Evolutionary conservation across 1,284 basidiomycete genomes (phyloP), one percentile per base, ranked within the genome.

Genomic region (Pseudozyma hubeiensis): DNA sequence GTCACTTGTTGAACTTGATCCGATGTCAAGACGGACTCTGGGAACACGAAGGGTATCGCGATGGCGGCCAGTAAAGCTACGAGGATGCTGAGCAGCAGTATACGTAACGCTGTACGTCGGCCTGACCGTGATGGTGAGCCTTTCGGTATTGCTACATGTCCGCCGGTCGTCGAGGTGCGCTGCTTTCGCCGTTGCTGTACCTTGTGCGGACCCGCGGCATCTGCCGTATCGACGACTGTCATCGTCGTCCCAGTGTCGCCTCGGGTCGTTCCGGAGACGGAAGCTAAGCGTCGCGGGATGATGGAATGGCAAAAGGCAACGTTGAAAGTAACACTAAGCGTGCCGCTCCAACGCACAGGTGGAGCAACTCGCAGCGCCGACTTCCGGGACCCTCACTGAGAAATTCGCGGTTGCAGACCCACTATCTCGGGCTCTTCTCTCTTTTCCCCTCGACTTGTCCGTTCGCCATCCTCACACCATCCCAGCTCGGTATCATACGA

Each of bases 1-100:
- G 53, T 63, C 7, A 80, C 67, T 24, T 73, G 64, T 1, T 47
- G 39, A 5, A 78, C 43, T 33, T 76, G 70, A 1, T 53, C 44
- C 0, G 30, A 14, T 1, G 48, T 53, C 3, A 80, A 41, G 35
- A 78, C 76, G 3, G 47, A 29, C 45, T 74, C 69, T 0, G 78
- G 78, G 30, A 51, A 62, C 1, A 50, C 35, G 0, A 69, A 59
- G 4, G 71, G 71, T 13, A 48, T 11, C 11, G 50, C 43, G 0
- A 48, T 17, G 1, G 60, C 3, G 0, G 60, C 69, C 4, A 62
- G 5, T 1, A 56, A 30, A 0, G 57, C 66, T 7, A 56, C 49
- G 5, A 50, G 9, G 1, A 66, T 8, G 5, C 14, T 24, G 17
- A 68, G 44, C 11, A 62, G 46, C 24, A 58, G 16, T 4, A 63